Percentiles rank a stretch among this genome's conserved stretches.
These are phyloP conservation scores for Hsuehochloa calcarea DNA, from an alignment of 176 grass and related monocot genomes.

Conservation along the genomic window DNA sequence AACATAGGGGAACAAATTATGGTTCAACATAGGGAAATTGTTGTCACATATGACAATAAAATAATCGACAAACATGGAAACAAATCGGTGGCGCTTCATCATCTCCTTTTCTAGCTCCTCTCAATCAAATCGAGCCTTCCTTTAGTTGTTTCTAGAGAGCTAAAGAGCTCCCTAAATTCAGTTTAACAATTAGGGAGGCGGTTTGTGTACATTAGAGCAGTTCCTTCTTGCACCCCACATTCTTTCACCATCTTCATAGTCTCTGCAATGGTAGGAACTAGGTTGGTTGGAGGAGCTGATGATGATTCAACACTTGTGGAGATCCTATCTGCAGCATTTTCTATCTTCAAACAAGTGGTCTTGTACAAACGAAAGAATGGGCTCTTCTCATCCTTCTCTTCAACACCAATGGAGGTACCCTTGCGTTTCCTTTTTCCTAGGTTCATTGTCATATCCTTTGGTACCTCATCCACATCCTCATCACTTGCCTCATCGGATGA, in stretches of 20 bases:
- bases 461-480: not conserved
- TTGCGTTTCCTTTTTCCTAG: not conserved
- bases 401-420: no score
- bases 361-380: not conserved
- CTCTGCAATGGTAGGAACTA: not conserved
- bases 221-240: not conserved
- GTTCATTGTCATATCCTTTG: not conserved
- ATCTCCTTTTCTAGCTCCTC: not conserved
- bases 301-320: not conserved
- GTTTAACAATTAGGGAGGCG: not conserved
- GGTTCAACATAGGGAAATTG: no score
- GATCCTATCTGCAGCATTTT: not conserved
- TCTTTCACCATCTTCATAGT: not conserved
- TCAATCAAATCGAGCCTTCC: not conserved
- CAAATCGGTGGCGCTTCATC: not conserved
- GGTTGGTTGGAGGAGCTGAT: not conserved
- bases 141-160: not conserved
- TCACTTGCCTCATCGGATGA: not conserved
- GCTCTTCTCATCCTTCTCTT: conserved; percentile 15
- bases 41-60: no score
- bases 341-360: not conserved
- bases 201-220: not conserved
- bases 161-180: not conserved
- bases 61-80: no score
- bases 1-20: no score